Conservation (phyloP, 2,329 filamentous ascomycete genomes). For the Dactylellina leptospora region DNA sequence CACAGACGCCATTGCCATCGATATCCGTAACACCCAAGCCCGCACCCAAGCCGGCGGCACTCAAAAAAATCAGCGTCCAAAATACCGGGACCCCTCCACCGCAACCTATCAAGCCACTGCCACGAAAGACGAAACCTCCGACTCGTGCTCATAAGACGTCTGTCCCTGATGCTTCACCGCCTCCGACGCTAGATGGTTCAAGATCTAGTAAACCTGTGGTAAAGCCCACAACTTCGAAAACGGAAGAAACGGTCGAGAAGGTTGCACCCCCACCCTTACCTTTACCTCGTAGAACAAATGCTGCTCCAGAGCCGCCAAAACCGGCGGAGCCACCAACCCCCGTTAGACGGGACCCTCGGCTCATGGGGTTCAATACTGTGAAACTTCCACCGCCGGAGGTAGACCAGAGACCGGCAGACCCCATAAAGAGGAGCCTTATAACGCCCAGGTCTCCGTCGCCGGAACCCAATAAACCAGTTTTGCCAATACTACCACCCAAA, state of each 20-base stretch:
- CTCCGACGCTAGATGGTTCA: conserved; percentile 15
- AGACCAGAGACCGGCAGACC: conserved; percentile 1
- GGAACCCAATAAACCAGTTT: conserved; percentile 17
- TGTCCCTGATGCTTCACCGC: conserved; percentile 4
- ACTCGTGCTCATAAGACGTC: conserved; percentile 11
- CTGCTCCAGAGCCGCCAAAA: background rate
- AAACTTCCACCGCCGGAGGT: conserved; percentile 32
- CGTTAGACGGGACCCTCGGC: conserved; percentile 29
- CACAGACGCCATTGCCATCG: conserved; percentile 8
- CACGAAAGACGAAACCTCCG: conserved; percentile 23
- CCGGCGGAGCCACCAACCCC: conserved; percentile 13
- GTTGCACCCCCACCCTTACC: conserved; percentile 34
- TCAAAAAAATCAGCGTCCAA: conserved; percentile 22
- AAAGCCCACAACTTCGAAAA: background rate
- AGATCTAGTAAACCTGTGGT: conserved; percentile 18
- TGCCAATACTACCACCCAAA: conserved; percentile 15
- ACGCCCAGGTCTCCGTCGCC: background rate
- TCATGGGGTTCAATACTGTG: conserved; percentile 38
- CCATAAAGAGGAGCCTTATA: conserved; percentile 20
- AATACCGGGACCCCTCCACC: conserved; percentile 46
- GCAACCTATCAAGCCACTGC: conserved; percentile 44
- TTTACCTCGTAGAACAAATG: conserved; percentile 21
- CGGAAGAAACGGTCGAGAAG: conserved; percentile 13
- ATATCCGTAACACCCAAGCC: conserved; percentile 17
- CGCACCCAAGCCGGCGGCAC: conserved; percentile 25